phyloP scores from a whole-genome alignment of 2,329 filamentous ascomycete species.

The Phyllosticta capitalensis region DNA sequence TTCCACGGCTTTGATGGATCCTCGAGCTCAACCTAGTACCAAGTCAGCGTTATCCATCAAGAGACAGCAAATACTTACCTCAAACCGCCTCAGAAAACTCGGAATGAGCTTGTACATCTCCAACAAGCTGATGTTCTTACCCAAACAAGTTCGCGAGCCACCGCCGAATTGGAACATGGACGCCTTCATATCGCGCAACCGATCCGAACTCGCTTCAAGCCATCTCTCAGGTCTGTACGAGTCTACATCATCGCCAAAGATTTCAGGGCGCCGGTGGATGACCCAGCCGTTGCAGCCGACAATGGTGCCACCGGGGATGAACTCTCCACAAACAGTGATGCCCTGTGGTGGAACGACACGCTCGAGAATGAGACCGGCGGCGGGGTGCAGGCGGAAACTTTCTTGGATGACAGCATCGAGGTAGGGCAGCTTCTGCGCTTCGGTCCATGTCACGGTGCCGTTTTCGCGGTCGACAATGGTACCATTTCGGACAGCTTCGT shows the following conservation, averaged over 20 bases:
- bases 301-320: conserved; percentile 59
- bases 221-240: conserved; percentile 61
- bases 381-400: conserved; percentile 66
- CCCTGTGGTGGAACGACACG: conserved; percentile 59
- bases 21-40: conserved; percentile 34
- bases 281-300: conserved; percentile 70
- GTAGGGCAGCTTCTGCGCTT: conserved; percentile 62
- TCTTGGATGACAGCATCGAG: conserved; percentile 73
- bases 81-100: conserved; percentile 54
- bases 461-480: conserved; percentile 34
- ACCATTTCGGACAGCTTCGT: conserved; percentile 46
- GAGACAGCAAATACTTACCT: conserved; percentile 30
- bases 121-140: conserved; percentile 42
- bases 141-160: conserved; percentile 58
- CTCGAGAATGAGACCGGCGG: conserved; percentile 63
- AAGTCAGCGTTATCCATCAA: conserved; percentile 10
- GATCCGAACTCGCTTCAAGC: conserved; percentile 43
- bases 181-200: conserved; percentile 57
- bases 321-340: conserved; percentile 51
- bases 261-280: conserved; percentile 55
- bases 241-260: conserved; percentile 61
- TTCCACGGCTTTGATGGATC: conserved; percentile 33
- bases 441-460: conserved; percentile 57
- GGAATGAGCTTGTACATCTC: conserved; percentile 45
- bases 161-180: conserved; percentile 67